Conservation (phyloP, 2,329 filamentous ascomycete species). For the Penicillium sp. region DNA sequence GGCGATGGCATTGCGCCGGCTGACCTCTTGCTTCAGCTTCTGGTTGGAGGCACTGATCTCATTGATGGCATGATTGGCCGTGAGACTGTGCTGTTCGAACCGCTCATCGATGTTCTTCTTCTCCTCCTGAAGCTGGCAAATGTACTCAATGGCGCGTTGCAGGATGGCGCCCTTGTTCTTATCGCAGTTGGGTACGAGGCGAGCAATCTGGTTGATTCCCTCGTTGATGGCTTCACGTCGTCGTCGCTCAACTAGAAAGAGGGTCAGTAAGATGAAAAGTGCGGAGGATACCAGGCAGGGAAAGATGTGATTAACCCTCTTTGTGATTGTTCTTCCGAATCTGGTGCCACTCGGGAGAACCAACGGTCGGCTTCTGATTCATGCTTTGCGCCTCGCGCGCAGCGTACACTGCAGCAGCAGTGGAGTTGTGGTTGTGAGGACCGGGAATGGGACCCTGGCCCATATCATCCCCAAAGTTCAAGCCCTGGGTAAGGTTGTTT, state of each 20-base stretch:
- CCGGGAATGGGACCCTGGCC: constrained; percentile 38
- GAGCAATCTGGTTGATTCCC: constrained; percentile 95
- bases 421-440: constrained; percentile 51
- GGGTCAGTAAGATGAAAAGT: not conserved
- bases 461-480: constrained; percentile 45
- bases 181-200: constrained; percentile 95
- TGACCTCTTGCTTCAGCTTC: constrained; percentile 91
- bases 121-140: constrained; percentile 70
- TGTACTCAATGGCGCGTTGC: constrained; percentile 90
- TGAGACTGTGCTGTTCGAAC: constrained; percentile 47
- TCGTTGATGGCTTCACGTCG: constrained; percentile 98
- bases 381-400: constrained; percentile 54
- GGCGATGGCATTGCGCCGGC: constrained; percentile 74
- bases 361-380: constrained; percentile 79
- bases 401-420: constrained; percentile 60
- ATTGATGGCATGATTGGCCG: constrained; percentile 57
- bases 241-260: constrained; percentile 79
- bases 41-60: constrained; percentile 94
- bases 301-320: constrained; percentile 68
- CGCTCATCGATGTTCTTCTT: constrained; percentile 45
- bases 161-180: constrained; percentile 99
- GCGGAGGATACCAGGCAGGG: constrained; percentile 4
- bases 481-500: constrained; percentile 37
- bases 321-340: constrained; percentile 98
- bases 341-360: constrained; percentile 97